Conservation (phyloP, 192 early-diverging fungal species). For the Coemansia sp. region DNA sequence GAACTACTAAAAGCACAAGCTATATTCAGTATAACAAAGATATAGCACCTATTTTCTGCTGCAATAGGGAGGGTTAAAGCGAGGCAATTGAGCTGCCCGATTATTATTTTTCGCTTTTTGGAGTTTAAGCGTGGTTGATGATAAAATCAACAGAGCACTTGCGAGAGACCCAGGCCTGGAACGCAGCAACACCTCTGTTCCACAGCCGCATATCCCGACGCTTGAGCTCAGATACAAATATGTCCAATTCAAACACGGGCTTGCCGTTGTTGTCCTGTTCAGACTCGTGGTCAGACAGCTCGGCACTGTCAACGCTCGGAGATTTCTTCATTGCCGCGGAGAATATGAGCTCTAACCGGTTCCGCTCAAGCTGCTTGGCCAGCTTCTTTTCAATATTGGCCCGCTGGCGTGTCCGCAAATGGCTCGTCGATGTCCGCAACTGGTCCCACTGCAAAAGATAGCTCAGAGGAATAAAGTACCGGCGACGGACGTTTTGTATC, state of each 20-base stretch:
- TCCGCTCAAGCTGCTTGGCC: slow-evolving; percentile 40
- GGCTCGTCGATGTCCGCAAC: slow-evolving; percentile 8
- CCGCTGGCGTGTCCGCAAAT: slow-evolving; percentile 17
- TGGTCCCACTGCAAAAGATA: slow-evolving; percentile 52
- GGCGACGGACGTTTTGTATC: slow-evolving; percentile 43
- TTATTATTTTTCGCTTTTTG: too few species aligned
- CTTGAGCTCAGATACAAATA: slow-evolving; percentile 52
- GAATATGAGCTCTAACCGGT: slow-evolving; percentile 42
- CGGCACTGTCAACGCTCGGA: neutral
- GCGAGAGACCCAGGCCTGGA: slow-evolving; percentile 41
- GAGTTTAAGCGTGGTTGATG: slow-evolving; percentile 27
- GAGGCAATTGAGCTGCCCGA: too few species aligned
- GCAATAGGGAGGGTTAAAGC: too few species aligned
- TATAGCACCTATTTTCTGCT: too few species aligned
- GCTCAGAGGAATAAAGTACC: slow-evolving; percentile 52
- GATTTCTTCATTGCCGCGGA: slow-evolving; percentile 5
- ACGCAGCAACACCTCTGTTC: slow-evolving; percentile 30
- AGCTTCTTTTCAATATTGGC: slow-evolving; percentile 46
- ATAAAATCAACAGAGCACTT: slow-evolving; percentile 50
- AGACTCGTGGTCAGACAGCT: slow-evolving; percentile 1
- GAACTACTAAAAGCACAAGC: too few species aligned
- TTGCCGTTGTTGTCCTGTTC: slow-evolving; percentile 15
- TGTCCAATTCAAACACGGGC: slow-evolving; percentile 47
- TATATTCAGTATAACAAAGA: too few species aligned
- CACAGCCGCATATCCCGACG: slow-evolving; percentile 36